Evolutionary conservation across 1,284 basidiomycete species (phyloP), one percentile per base, ranked within the genome.

Genomic region (Phylloboletellus chloephorus): DNA sequence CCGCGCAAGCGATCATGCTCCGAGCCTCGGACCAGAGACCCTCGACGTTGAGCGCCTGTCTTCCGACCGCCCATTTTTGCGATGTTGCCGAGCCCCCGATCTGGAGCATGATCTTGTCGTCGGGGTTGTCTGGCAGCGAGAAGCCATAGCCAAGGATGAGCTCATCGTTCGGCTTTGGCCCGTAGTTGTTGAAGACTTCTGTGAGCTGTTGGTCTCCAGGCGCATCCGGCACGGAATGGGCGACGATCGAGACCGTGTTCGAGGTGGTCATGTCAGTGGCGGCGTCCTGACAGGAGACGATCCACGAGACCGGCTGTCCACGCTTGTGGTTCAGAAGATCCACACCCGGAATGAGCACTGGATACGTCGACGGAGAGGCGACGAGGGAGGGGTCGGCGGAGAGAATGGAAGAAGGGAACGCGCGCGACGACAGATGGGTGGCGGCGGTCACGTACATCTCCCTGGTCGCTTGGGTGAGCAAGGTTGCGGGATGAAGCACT

Each of bases 151-250:
- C 88, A 3, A 95, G 72, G 33, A 95, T 77, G 22, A 95, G 73
- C 58, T 92, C 88, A 17, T 88, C 75, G 60, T 93, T 94, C 0
- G 89, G 79, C 61, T 90, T 91, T 0, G 77, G 73, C 0, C 88
- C 88, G 55, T 90, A 90, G 57, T 93, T 94, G 65, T 94, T 95
- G 68, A 84, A 82, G n/a, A 92, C 66, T 60, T 95, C 84, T 12
- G 39, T 11, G 33, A 56, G 41, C 0, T 16, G 32, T 6, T 55
- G 59, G 48, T 78, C n/a, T 79, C n/a, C 74, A 61, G 11, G 1
- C 12, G 24, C n/a, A 13, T 12, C 4, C 28, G 16, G 1, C 5
- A 13, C 8, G 2, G 24, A 5, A 5, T 38, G 23, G 2, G 13
- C 37, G 3, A 82, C 64, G 44, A 79, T 62, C 7, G 73, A 58